Base-by-base conservation (phyloP, 2,329 filamentous ascomycete genomes). In the Phaeoacremonium minimum region DNA sequence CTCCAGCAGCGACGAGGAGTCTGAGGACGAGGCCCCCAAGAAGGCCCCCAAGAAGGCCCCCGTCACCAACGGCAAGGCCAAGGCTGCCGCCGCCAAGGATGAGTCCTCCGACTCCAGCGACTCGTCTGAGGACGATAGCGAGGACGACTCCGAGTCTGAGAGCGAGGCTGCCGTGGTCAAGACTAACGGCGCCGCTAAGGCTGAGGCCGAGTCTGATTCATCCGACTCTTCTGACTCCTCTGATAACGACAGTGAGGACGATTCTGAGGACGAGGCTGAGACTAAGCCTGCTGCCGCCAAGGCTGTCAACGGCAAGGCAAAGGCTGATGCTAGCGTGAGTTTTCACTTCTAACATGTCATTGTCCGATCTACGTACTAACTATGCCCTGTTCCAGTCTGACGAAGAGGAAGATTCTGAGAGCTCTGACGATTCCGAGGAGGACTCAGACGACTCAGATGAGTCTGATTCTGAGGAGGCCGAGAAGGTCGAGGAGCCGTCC, bases 401-500 rank as follows among this genome's bases (percentile, higher is more conserved):
- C 30, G 51, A 54, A 16, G 47, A 55, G 15, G 56, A 58, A 38
- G 41, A 45, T n/a, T 44, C 36, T 12, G 47, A 56, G 19, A 49
- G 52, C 15, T 53, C 51, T 15, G 33, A 51, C 19, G 43, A 40
- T 36, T 53, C 51, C 15, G 48, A 50, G 30, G 33, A 50, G 18
- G 43, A 40, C 36, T 58, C 58, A 18, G 53, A 58, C 28, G 59
- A 59, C 32, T 57, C 53, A 20, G 55, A 60, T 14, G 56, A 56
- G 35, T 53, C 46, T 29, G 51, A 56, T 30, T 54, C 61, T 34
- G 48, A 60, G 46, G 50, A 61, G 47, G 48, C 47, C 32, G 61
- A 38, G 70, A 73, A 47, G 68, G 16, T 31, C 15, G 42, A 37
- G n/a, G 35, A 41, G 29, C 55, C 61, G 33, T 60, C 71, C 50